Conservation (phyloP, 371 early-diverging fungal species). For the Dinochytrium kinnereticum region DNA sequence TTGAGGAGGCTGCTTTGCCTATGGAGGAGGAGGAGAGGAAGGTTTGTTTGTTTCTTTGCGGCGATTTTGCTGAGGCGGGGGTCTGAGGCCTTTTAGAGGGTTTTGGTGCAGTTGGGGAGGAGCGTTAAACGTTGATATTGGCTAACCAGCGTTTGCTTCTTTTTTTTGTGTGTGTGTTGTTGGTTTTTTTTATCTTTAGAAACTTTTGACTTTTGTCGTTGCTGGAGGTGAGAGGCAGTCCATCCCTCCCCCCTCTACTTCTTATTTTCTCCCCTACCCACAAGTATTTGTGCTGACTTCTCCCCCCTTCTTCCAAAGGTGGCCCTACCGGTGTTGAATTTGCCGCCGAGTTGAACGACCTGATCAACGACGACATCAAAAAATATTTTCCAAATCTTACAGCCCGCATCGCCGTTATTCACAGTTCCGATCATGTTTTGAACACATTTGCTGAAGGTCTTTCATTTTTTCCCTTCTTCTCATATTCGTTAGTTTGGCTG, state of each 20-base stretch:
- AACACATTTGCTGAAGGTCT: conserved; percentile 44
- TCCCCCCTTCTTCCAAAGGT: too few species aligned
- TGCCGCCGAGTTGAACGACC: conserved; percentile 43
- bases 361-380: conserved; percentile 35
- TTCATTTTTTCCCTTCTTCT: background rate
- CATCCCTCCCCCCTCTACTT: too few species aligned
- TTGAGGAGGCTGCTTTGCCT: conserved; percentile 48
- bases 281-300: too few species aligned
- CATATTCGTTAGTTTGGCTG: background rate
- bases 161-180: background rate
- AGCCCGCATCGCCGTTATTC: conserved; percentile 60
- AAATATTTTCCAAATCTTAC: conserved; percentile 54
- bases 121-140: too few species aligned
- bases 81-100: background rate
- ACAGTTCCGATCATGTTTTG: conserved; percentile 66
- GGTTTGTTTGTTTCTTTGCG: conserved; percentile 16
- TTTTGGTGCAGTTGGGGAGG: too few species aligned
- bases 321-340: conserved; percentile 56
- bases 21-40: conserved; percentile 36
- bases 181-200: conserved; percentile 1
- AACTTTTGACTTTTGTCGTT: conserved; percentile 36
- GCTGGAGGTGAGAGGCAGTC: conserved; percentile 43
- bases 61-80: background rate
- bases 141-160: background rate
- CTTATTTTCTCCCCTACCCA: too few species aligned